Percentiles rank a stretch among this genome's conserved stretches.
phyloP scores from a whole-genome alignment of 2,329 filamentous ascomycete species.

The Colletotrichum eleusines region DNA sequence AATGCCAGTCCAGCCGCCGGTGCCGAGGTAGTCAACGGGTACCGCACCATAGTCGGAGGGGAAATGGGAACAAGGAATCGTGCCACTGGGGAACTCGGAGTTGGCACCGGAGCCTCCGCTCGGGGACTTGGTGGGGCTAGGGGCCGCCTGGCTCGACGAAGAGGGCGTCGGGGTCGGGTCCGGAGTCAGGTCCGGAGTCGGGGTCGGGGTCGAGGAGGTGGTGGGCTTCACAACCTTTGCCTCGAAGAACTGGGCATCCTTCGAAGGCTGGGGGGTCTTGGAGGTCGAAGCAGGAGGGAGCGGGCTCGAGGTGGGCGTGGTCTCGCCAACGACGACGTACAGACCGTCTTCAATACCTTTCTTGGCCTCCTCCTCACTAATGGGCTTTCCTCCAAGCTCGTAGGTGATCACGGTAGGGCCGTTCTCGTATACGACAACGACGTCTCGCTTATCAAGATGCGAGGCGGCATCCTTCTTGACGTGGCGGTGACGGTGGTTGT shows the following conservation, averaged over 20 bases:
- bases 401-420: constrained; percentile 78
- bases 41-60: constrained; percentile 86
- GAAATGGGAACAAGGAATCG: constrained; percentile 78
- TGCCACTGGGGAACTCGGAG: constrained; percentile 79
- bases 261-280: constrained; percentile 48
- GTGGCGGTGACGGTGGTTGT: constrained; percentile 71
- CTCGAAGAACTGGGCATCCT: constrained; percentile 65
- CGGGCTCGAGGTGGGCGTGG: constrained; percentile 64
- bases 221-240: constrained; percentile 51
- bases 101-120: constrained; percentile 61
- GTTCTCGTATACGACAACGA: constrained; percentile 66
- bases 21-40: constrained; percentile 73
- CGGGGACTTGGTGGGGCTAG: constrained; percentile 46
- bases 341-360: constrained; percentile 78
- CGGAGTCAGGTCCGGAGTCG: constrained; percentile 44
- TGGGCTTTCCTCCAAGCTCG: constrained; percentile 72
- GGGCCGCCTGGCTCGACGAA: constrained; percentile 45
- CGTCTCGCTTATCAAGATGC: constrained; percentile 61
- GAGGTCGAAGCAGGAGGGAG: constrained; percentile 56
- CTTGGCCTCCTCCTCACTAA: constrained; percentile 75
- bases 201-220: constrained; percentile 49
- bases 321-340: constrained; percentile 74
- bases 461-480: constrained; percentile 64
- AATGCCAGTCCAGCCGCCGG: constrained; percentile 84
- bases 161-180: constrained; percentile 40